These are phyloP conservation scores for Phytophthora foliorum DNA, from an alignment of 352 stramenopile genomes.

Conservation along the genomic window DNA sequence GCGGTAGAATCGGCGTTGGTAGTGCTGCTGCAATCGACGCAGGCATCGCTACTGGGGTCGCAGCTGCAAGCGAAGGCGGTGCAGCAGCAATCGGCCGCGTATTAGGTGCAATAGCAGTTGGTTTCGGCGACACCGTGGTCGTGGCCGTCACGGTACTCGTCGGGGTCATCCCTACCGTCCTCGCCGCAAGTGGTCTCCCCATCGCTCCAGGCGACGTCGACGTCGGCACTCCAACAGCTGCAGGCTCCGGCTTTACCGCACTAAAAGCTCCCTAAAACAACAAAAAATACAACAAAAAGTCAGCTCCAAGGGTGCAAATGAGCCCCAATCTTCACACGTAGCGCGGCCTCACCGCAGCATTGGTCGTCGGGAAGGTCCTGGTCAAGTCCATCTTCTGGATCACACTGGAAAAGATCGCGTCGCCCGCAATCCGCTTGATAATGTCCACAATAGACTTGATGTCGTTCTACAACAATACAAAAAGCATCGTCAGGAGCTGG, in stretches of 20 bases:
- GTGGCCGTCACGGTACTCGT: neutral
- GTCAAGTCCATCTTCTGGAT: conserved; percentile 89
- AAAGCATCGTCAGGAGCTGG: neutral
- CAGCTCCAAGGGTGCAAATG: conserved; percentile 7
- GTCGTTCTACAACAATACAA: conserved; percentile 56
- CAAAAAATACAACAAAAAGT: conserved; percentile 9
- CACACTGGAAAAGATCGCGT: conserved; percentile 82
- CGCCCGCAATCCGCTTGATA: conserved; percentile 87
- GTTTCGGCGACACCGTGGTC: conserved; percentile 26
- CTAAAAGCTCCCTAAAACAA: conserved; percentile 28
- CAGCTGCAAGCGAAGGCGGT: conserved; percentile 20
- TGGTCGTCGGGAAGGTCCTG: conserved; percentile 60
- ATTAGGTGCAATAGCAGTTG: conserved; percentile 41
- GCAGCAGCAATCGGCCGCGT: conserved; percentile 42
- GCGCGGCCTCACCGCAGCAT: conserved; percentile 16
- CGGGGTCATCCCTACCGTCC: conserved; percentile 18
- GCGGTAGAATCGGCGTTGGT: conserved; percentile 20
- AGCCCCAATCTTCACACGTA: too few relatives aligned
- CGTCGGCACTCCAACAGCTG: conserved; percentile 15
- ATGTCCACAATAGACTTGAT: conserved; percentile 91
- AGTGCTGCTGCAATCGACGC: conserved; percentile 31
- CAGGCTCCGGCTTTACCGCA: conserved; percentile 49
- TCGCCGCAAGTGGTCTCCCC: conserved; percentile 40
- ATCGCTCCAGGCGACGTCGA: conserved; percentile 36
- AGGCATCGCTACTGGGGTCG: conserved; percentile 34